A percentile compares a stretch with the other conserved stretches of the same genome.
These are phyloP conservation scores for Leccinum subtestaceum DNA, from an alignment of 768 basidiomycete genomes.

Conservation along the genomic window DNA sequence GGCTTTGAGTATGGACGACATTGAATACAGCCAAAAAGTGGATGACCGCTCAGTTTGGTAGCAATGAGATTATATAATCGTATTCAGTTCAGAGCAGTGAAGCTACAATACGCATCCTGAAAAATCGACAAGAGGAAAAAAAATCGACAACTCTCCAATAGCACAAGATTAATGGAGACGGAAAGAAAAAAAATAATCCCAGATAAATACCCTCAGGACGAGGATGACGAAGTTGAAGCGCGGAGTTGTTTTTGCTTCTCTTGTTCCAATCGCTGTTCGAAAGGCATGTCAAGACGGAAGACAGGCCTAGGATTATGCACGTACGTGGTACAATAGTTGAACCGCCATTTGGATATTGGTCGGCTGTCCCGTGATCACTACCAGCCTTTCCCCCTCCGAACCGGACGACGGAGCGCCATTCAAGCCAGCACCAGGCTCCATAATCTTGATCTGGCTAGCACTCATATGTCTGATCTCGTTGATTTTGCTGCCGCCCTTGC, in stretches of 20 bases:
- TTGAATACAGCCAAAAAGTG: constrained; percentile 22
- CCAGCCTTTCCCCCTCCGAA: constrained; percentile 85
- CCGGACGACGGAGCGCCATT: constrained; percentile 72
- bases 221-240: constrained; percentile 30
- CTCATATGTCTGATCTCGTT: constrained; percentile 97
- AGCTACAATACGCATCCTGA: constrained; percentile 2
- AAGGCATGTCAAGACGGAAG: constrained; percentile 7
- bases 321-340: constrained; percentile 80
- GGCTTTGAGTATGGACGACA: constrained; percentile 65
- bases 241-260: constrained; percentile 83
- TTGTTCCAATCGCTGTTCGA: constrained; percentile 73
- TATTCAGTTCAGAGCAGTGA: neutral
- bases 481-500: constrained; percentile 97
- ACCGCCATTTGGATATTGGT: constrained; percentile 96
- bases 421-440: constrained; percentile 88
- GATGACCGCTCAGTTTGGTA: neutral
- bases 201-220: constrained; percentile 23
- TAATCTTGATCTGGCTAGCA: constrained; percentile 95
- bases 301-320: constrained; percentile 25
- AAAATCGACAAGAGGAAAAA: neutral
- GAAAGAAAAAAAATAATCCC: neutral
- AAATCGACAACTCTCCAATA: neutral
- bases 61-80: constrained; percentile 25
- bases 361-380: constrained; percentile 96
- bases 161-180: neutral